Conservation (phyloP, 352 stramenopile genomes). For the Pythium grandisporangium region DNA sequence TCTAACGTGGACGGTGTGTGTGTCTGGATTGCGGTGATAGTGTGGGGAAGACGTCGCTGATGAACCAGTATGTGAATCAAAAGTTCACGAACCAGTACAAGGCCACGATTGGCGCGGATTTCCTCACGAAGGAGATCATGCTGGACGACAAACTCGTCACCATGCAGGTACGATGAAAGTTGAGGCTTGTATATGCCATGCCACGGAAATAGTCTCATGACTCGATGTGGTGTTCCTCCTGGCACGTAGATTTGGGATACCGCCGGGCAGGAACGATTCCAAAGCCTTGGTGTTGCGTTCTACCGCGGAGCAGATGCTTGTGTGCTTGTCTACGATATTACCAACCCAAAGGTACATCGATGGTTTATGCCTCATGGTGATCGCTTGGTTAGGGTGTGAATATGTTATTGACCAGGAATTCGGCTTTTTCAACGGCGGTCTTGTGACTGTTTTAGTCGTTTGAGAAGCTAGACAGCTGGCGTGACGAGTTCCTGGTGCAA, state of each 20-base stretch:
- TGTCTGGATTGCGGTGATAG: constrained; percentile 35
- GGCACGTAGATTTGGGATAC: constrained; percentile 99
- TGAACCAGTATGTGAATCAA: constrained; percentile 99
- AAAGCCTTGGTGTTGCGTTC: constrained; percentile 97
- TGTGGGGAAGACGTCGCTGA: constrained; percentile 98
- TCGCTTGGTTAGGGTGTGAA: too few relatives aligned
- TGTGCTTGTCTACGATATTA: constrained; percentile 99
- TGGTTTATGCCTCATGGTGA: too few relatives aligned
- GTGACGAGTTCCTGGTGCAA: constrained; percentile 95
- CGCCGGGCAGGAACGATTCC: constrained; percentile 97
- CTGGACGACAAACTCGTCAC: constrained; percentile 95
- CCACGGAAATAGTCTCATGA: too few relatives aligned
- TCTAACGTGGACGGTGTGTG: too few relatives aligned
- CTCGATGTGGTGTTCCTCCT: too few relatives aligned
- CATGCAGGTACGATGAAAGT: constrained; percentile 63
- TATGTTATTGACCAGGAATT: too few relatives aligned
- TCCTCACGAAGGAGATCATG: constrained; percentile 96
- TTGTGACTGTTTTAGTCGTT: constrained; percentile 73
- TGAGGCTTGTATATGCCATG: not conserved
- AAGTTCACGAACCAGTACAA: constrained; percentile 99
- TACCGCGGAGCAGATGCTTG: constrained; percentile 98
- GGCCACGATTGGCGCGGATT: constrained; percentile 98
- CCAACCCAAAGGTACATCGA: constrained; percentile 89
- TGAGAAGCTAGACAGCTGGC: constrained; percentile 97
- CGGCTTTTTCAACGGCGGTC: too few relatives aligned